Evolutionary conservation across 345 rosid genomes (phyloP), one percentile per base, ranked within the genome.

Genomic region (Schrenkiella parvula): DNA sequence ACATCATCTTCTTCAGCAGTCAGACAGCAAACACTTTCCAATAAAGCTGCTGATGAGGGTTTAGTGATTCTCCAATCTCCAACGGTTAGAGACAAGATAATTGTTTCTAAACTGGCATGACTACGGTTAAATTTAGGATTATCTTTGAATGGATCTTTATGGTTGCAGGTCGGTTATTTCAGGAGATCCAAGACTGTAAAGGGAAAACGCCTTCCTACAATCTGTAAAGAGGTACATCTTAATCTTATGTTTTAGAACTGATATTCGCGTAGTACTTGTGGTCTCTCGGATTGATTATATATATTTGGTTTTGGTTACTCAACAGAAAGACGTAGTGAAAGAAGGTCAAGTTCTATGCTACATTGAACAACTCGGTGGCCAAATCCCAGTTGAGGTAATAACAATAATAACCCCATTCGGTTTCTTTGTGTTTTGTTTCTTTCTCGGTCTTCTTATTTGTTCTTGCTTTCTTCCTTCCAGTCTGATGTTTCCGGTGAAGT

Each of bases 271-370:
- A 68, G 55, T 43, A 14, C 56, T 56, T 43, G 9, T 2, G 1
- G 46, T 57, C 18, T 56, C 12, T 19, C 46, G 2, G 22, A 4
- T 1, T 48, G 60, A 60, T 47, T 26, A 14, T 23, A 43, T 19
- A 19, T n/a, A 46, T 61, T 39, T 62, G 43, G 7, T 37, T 47
- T 66, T 66, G 55, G 18, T 54, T 64, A 48, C 61, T 64, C 18
- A 64, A 73, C 87, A 88, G 98, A 89, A 89, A 80, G 96, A 92
- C 80, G 72, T 41, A 32, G 92, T 89, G 58, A 92, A 84, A 79
- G 96, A 92, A 80, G 93, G 98, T 7, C 87, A 88, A 83, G 88
- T 88, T 62, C 76, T 92, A 9, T 88, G 98, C 86, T 88, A 73
- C 74, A 83, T 92, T 4, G 92, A 88, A 70, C 98, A 86, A 72